A percentile compares a stretch with the other conserved stretches of the same genome.
These are phyloP conservation scores for Flammula alnicola DNA, from an alignment of 1,284 basidiomycete genomes.

Conservation along the genomic window DNA sequence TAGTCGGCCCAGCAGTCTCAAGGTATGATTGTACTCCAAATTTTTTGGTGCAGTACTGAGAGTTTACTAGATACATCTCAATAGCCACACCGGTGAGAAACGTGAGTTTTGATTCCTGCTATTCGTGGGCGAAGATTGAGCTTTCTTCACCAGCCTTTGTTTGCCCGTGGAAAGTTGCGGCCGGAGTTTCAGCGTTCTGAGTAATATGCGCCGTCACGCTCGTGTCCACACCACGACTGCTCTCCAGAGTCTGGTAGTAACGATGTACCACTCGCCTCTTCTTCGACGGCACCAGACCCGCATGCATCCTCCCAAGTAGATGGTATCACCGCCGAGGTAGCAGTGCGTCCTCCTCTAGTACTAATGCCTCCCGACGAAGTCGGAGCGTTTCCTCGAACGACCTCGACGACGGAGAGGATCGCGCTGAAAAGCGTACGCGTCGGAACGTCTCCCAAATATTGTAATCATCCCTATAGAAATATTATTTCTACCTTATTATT, in stretches of 20 bases:
- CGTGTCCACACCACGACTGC: slow-evolving; percentile 63
- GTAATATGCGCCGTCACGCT: slow-evolving; percentile 85
- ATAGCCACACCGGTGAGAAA: slow-evolving; percentile 85
- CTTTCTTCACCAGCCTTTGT: slow-evolving; percentile 59
- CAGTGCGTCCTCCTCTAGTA: slow-evolving; percentile 44
- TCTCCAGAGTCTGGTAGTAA: slow-evolving; percentile 46
- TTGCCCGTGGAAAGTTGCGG: slow-evolving; percentile 79
- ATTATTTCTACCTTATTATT: slow-evolving; percentile 5
- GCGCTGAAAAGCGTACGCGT: slow-evolving; percentile 34
- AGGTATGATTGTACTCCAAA: slow-evolving; percentile 46
- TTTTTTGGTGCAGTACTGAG: slow-evolving; percentile 11
- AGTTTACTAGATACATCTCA: slow-evolving; percentile 71
- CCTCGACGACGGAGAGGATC: slow-evolving; percentile 27
- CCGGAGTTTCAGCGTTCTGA: slow-evolving; percentile 82
- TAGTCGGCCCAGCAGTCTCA: slow-evolving; percentile 81
- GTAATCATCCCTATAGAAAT: background rate
- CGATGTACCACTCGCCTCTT: slow-evolving; percentile 44
- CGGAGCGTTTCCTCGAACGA: slow-evolving; percentile 41
- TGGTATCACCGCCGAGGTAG: slow-evolving; percentile 38
- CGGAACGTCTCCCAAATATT: slow-evolving; percentile 2
- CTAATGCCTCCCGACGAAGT: slow-evolving; percentile 40
- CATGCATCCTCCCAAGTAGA: slow-evolving; percentile 5
- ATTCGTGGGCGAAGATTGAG: slow-evolving; percentile 10
- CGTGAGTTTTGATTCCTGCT: slow-evolving; percentile 54
- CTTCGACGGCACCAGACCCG: slow-evolving; percentile 28